These are phyloP conservation scores for Neofusicoccum parvum DNA, from an alignment of 2,329 filamentous ascomycete genomes.

Conservation along the genomic window DNA sequence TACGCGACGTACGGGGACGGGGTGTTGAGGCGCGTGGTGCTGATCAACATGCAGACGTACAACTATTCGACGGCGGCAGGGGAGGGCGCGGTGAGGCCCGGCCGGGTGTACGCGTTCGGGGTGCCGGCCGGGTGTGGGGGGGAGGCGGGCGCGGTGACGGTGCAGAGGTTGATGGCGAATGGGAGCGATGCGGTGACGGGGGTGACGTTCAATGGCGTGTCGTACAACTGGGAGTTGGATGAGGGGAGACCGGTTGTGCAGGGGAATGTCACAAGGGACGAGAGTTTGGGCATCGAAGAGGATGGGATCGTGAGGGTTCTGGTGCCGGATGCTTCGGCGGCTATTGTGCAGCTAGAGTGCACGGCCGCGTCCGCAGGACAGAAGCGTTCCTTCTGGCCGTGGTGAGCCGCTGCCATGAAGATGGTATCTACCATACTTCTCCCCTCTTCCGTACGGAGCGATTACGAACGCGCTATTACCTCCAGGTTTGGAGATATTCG, in stretches of 20 bases:
- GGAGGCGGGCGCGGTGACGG: slow-evolving; percentile 27
- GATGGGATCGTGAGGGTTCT: slow-evolving; percentile 37
- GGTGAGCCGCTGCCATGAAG: neutral
- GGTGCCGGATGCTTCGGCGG: slow-evolving; percentile 34
- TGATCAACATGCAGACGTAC: slow-evolving; percentile 62
- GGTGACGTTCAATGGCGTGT: slow-evolving; percentile 63
- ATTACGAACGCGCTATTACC: no score
- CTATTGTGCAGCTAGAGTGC: slow-evolving; percentile 24
- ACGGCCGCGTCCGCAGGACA: neutral
- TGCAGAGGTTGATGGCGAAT: slow-evolving; percentile 60
- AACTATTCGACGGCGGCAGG: slow-evolving; percentile 55
- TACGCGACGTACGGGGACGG: slow-evolving; percentile 58
- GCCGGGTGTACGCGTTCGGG: slow-evolving; percentile 47
- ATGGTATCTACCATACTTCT: no score
- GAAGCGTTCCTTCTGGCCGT: neutral
- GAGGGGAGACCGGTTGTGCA: slow-evolving; percentile 56
- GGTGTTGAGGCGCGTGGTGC: slow-evolving; percentile 51
- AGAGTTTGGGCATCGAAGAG: slow-evolving; percentile 40
- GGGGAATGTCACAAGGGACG: slow-evolving; percentile 57
- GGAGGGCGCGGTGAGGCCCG: slow-evolving; percentile 30
- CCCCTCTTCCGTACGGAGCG: no score
- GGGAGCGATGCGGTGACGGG: slow-evolving; percentile 66
- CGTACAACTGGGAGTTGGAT: slow-evolving; percentile 63
- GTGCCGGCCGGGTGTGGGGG: slow-evolving; percentile 34
- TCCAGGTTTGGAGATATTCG: no score